These are phyloP conservation scores for Huntiella moniliformis DNA, from an alignment of 2,329 filamentous ascomycete genomes.

Conservation along the genomic window DNA sequence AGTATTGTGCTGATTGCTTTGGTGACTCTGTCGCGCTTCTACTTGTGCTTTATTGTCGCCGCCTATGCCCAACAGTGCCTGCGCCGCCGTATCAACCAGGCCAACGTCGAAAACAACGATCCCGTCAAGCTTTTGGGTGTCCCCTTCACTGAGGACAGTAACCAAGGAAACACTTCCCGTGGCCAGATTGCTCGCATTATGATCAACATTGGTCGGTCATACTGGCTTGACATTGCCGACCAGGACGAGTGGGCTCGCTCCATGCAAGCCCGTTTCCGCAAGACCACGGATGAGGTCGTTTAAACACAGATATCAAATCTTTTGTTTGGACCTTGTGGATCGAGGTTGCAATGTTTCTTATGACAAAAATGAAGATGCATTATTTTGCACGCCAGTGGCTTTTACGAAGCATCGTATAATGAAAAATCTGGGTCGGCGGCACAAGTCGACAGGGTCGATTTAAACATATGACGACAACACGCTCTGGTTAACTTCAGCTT, in stretches of 20 bases:
- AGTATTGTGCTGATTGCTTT: slow-evolving; percentile 59
- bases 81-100: slow-evolving; percentile 35
- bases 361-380: not conserved
- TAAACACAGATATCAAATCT: not conserved
- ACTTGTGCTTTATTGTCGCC: slow-evolving; percentile 71
- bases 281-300: slow-evolving; percentile 10
- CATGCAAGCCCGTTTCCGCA: slow-evolving; percentile 13
- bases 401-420: too few relatives aligned
- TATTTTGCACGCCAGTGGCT: not conserved
- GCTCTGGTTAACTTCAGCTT: too few relatives aligned
- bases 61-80: slow-evolving; percentile 64
- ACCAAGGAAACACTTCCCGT: slow-evolving; percentile 62
- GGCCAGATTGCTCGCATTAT: slow-evolving; percentile 64
- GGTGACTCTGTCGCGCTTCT: slow-evolving; percentile 59
- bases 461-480: too few relatives aligned
- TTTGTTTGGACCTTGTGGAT: not conserved
- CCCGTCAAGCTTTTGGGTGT: slow-evolving; percentile 19
- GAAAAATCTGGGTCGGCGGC: too few relatives aligned
- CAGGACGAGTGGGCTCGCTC: slow-evolving; percentile 48
- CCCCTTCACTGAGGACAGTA: slow-evolving; percentile 49
- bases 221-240: slow-evolving; percentile 60
- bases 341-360: not conserved
- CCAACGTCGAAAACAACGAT: slow-evolving; percentile 8
- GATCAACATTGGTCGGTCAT: slow-evolving; percentile 53
- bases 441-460: too few relatives aligned